Evolutionary conservation across 73 alveolate species (phyloP), one percentile per base, ranked within the genome.

Genomic region (Paramecium caudatum): DNA sequence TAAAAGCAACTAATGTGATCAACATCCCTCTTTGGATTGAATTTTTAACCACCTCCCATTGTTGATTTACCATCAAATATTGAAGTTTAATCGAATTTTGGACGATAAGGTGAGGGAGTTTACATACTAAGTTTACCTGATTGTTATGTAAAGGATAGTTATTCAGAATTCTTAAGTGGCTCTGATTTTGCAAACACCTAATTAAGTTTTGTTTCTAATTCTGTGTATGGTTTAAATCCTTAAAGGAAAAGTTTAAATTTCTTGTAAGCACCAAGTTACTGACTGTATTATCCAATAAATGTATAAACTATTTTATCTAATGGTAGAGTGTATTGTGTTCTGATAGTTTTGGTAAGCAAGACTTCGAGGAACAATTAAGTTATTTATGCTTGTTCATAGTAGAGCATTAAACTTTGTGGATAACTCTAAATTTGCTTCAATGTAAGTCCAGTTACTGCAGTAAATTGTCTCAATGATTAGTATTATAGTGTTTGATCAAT

Each of bases 381-480:
- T 1, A 65, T 65, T 65, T 65, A n/a, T 32, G 47, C 16, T 15
- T 32, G 17, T 33, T 65, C 83, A 65, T 32, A 65, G 17, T 12
- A 65, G 12, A 33, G 61, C 83, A 65, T 65, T 5, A 25, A 36
- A 33, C 83, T 36, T n/a, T 65, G 7, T 16, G 27, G 15, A 33
- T 33, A 65, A 4, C 33, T 33, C 39, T 33, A 12, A 33, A 65
- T 36, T 9, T 65, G 49, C n/a, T 36, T 65, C 27, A 65, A 30
- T 33, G 83, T 65, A 32, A 65, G 15, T 65, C 50, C 83, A 65
- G 83, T 65, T n/a, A 65, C 83, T 32, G 47, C 83, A 10, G 83
- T 65, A 65, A 65, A 65, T 65, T 65, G 8, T 1, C 49, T 5
- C 12, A 65, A 21, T 4, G 50, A 33, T 10, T 65, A 65, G 34